Conservation (phyloP, 352 stramenopile genomes). For the Globisporangium nagaii region DNA sequence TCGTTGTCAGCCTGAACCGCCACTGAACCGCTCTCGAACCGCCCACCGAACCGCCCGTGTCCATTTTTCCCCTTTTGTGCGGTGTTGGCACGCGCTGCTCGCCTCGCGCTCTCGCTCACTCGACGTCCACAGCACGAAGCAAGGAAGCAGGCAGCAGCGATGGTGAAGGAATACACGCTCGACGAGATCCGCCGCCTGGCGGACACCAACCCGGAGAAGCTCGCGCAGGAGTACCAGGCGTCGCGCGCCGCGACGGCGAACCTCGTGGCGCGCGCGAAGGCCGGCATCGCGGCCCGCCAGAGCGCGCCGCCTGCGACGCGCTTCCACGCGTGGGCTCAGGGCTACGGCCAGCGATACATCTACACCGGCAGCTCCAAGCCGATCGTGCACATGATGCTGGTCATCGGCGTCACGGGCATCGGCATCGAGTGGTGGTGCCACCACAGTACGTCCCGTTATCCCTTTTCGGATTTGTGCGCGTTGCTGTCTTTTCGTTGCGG, state of each 20-base stretch:
- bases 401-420: constrained; percentile 46
- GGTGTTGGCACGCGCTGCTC: not conserved
- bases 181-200: constrained; percentile 76
- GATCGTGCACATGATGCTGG: constrained; percentile 73
- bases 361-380: constrained; percentile 70
- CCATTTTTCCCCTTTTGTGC: constrained; percentile 37
- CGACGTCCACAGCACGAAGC: too few species aligned
- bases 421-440: constrained; percentile 62
- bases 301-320: constrained; percentile 44
- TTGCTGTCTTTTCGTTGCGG: not conserved
- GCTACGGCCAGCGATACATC: constrained; percentile 71
- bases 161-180: constrained; percentile 74
- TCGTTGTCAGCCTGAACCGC: too few species aligned
- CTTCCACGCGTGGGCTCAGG: constrained; percentile 66
- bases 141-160: constrained; percentile 20
- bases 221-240: constrained; percentile 65
- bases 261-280: constrained; percentile 54
- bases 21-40: too few species aligned
- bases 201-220: constrained; percentile 66
- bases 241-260: constrained; percentile 56
- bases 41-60: too few species aligned
- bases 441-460: constrained; percentile 37
- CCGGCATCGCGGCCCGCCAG: constrained; percentile 53
- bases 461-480: not conserved
- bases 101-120: not conserved